Evolutionary conservation across 1,284 basidiomycete genomes (phyloP).

Genomic region (Entoloma clypeatum): DNA sequence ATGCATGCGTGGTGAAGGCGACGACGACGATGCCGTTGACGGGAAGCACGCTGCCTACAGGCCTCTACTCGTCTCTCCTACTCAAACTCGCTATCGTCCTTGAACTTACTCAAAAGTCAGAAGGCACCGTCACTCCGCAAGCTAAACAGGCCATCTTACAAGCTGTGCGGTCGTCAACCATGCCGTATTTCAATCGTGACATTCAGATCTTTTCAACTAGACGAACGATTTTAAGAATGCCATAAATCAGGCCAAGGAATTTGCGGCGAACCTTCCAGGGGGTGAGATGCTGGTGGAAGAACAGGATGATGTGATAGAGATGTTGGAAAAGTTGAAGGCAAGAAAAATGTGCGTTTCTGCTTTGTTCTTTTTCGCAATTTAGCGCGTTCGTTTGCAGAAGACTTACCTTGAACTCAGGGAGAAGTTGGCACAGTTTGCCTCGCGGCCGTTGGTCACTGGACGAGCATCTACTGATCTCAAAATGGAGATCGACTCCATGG

Average conservation of each 20-base stretch:
- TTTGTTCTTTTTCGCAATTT: not conserved
- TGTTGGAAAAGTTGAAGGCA: conserved; percentile 56
- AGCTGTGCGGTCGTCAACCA: conserved; percentile 40
- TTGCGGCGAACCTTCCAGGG: conserved; percentile 53
- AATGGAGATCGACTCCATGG: conserved; percentile 39
- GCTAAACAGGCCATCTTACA: conserved; percentile 61
- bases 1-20: too few species aligned
- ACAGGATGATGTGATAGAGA: conserved; percentile 60
- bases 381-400: not conserved
- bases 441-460: conserved; percentile 22
- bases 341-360: conserved; percentile 48
- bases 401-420: conserved; percentile 19
- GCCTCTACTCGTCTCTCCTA: conserved; percentile 49
- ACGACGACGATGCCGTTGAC: too few species aligned
- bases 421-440: conserved; percentile 29
- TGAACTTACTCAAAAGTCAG: conserved; percentile 49
- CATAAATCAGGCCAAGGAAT: conserved; percentile 52
- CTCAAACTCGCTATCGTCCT: conserved; percentile 51
- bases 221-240: conserved; percentile 62
- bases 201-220: conserved; percentile 29
- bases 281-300: conserved; percentile 62
- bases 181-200: conserved; percentile 1
- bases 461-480: conserved; percentile 19
- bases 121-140: conserved; percentile 48
- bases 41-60: conserved; percentile 40